Percentiles rank a stretch among this genome's conserved stretches.
These are phyloP conservation scores for Graphilbum fragrans DNA, from an alignment of 2,329 filamentous ascomycete species.

Conservation along the genomic window DNA sequence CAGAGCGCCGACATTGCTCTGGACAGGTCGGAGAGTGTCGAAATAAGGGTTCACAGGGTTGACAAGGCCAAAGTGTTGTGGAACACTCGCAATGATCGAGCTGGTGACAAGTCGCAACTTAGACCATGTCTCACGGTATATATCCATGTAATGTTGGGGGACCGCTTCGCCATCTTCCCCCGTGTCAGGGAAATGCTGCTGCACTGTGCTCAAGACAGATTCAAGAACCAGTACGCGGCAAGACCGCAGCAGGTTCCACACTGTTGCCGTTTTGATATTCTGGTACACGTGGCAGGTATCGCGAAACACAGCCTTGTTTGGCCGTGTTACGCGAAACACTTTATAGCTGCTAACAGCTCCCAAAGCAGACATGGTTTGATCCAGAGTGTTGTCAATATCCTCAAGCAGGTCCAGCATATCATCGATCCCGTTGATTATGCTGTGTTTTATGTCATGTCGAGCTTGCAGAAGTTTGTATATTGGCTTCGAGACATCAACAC, in stretches of 20 bases:
- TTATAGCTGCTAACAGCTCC: constrained; percentile 29
- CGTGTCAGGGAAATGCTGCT: constrained; percentile 17
- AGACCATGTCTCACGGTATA: constrained; percentile 22
- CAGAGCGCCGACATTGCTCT: not conserved
- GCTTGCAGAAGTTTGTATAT: constrained; percentile 32
- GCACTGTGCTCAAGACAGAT: constrained; percentile 31
- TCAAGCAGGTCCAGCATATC: constrained; percentile 25
- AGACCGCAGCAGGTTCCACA: constrained; percentile 35
- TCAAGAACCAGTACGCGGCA: constrained; percentile 35
- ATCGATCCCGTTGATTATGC: constrained; percentile 24
- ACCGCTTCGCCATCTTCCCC: constrained; percentile 10
- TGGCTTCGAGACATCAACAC: constrained; percentile 28
- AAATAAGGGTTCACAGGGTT: constrained; percentile 23
- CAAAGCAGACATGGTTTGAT: constrained; percentile 23
- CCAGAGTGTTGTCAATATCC: constrained; percentile 30
- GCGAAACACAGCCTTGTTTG: constrained; percentile 28
- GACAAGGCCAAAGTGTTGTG: constrained; percentile 37
- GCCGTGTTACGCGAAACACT: constrained; percentile 23
- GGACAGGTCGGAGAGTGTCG: constrained; percentile 9
- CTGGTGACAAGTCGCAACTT: constrained; percentile 27
- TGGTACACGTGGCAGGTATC: constrained; percentile 32
- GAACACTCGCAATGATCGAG: constrained; percentile 32
- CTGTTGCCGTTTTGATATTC: constrained; percentile 29
- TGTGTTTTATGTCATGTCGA: constrained; percentile 30
- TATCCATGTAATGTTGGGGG: constrained; percentile 17